phyloP scores from a whole-genome alignment of 371 early-diverging fungal species.

The Sporodiniella umbellata region DNA sequence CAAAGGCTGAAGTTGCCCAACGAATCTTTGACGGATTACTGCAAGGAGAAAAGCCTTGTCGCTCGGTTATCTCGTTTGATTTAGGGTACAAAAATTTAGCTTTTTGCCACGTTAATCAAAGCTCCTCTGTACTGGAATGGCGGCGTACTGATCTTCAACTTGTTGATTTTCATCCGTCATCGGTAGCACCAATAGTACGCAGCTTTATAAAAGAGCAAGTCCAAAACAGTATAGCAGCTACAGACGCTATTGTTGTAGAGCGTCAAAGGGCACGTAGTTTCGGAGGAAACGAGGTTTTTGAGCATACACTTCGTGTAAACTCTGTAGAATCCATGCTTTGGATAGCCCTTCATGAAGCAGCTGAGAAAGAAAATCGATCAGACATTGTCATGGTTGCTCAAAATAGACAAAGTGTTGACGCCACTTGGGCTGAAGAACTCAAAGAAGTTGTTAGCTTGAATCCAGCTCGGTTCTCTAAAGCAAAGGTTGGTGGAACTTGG shows the following conservation, averaged over 20 bases:
- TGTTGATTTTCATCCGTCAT: slow-evolving; percentile 30
- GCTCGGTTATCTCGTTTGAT: slow-evolving; percentile 65
- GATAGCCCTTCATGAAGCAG: slow-evolving; percentile 25
- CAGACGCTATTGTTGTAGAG: slow-evolving; percentile 41
- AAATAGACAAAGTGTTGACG: slow-evolving; percentile 20
- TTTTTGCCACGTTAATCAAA: slow-evolving; percentile 44
- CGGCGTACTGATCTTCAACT: slow-evolving; percentile 38
- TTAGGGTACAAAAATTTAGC: slow-evolving; percentile 72
- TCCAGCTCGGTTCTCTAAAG: neutral
- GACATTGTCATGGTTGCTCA: slow-evolving; percentile 13
- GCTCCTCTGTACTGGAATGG: slow-evolving; percentile 41
- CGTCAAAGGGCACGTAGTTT: slow-evolving; percentile 46
- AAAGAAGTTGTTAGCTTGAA: slow-evolving; percentile 1
- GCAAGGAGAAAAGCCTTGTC: neutral
- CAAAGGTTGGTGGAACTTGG: neutral
- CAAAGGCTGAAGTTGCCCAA: neutral
- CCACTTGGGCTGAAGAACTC: slow-evolving; percentile 14
- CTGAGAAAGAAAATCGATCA: neutral
- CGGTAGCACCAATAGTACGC: slow-evolving; percentile 24
- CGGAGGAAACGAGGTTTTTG: slow-evolving; percentile 36
- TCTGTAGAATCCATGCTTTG: slow-evolving; percentile 56
- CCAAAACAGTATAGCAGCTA: neutral
- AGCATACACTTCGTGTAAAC: slow-evolving; percentile 46
- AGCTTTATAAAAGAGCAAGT: slow-evolving; percentile 16
- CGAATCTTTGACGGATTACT: neutral